Evolutionary conservation across 2,329 filamentous ascomycete genomes (phyloP).

Genomic region (Fusarium aywerte): DNA sequence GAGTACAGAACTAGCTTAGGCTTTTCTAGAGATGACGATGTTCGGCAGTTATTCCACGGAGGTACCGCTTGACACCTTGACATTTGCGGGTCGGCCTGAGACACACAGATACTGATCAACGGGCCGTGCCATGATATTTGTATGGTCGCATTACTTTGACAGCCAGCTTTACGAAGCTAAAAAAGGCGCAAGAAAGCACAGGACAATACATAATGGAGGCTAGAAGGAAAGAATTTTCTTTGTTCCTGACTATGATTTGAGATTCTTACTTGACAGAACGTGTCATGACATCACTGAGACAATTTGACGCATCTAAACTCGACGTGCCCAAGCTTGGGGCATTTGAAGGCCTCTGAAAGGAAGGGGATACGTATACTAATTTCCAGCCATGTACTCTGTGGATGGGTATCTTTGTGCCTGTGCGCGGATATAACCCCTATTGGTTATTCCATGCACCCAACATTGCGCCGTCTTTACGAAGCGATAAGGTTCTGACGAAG

Average conservation of each 20-base stretch:
- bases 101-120: conserved; percentile 1
- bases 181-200: conserved; percentile 4
- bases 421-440: neutral
- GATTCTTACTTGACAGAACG: neutral
- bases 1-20: neutral
- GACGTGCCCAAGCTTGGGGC: neutral
- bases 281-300: neutral
- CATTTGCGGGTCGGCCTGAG: neutral
- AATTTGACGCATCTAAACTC: neutral
- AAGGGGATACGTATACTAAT: neutral
- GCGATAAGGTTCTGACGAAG: neutral
- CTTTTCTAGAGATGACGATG: neutral
- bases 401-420: no score
- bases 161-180: neutral
- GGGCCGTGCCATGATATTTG: neutral
- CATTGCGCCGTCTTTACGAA: neutral
- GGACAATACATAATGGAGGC: neutral
- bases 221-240: neutral
- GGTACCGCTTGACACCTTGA: neutral
- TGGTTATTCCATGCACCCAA: neutral
- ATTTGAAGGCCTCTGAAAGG: neutral
- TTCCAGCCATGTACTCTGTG: no score
- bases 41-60: neutral
- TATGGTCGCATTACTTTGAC: neutral
- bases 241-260: neutral